phyloP scores from a whole-genome alignment of 1,284 basidiomycete species.

The Hemileia vastatrix region DNA sequence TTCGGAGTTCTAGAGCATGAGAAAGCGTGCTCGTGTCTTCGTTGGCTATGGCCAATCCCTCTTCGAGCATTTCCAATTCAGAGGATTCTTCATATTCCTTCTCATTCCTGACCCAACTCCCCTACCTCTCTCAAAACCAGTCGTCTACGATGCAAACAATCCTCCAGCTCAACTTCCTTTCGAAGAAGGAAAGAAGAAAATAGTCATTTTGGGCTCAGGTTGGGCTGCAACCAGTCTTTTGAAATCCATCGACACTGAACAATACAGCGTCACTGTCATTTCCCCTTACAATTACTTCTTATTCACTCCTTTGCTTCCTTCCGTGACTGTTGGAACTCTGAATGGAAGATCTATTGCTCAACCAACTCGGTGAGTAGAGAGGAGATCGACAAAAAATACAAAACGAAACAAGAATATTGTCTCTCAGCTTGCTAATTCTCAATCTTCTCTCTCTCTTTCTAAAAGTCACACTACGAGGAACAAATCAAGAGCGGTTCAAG shows the following conservation, averaged over 20 bases:
- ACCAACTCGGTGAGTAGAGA: conserved; percentile 28
- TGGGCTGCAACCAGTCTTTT: conserved; percentile 38
- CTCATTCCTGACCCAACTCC: background rate
- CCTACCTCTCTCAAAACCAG: background rate
- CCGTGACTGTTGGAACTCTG: conserved; percentile 35
- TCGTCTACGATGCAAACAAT: conserved; percentile 34
- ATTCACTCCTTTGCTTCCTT: conserved; percentile 40
- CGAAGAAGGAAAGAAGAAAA: conserved; percentile 38
- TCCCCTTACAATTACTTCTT: conserved; percentile 39
- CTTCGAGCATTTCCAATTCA: too few relatives aligned
- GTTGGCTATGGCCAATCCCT: too few relatives aligned
- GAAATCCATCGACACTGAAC: conserved; percentile 37
- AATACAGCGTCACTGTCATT: conserved; percentile 41
- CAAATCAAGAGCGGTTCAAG: conserved; percentile 38
- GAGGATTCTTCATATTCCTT: too few relatives aligned
- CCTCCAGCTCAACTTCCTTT: conserved; percentile 37
- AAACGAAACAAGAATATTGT: too few relatives aligned
- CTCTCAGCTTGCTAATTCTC: too few relatives aligned
- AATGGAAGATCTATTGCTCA: conserved; percentile 38
- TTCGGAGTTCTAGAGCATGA: too few relatives aligned
- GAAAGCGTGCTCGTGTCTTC: too few relatives aligned
- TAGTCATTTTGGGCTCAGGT: conserved; percentile 37
- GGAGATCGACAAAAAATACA: too few relatives aligned
- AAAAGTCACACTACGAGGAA: conserved; percentile 31
- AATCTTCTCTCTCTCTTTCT: too few relatives aligned